Conservation (phyloP, 768 basidiomycete species). For the Pholiota molesta region DNA sequence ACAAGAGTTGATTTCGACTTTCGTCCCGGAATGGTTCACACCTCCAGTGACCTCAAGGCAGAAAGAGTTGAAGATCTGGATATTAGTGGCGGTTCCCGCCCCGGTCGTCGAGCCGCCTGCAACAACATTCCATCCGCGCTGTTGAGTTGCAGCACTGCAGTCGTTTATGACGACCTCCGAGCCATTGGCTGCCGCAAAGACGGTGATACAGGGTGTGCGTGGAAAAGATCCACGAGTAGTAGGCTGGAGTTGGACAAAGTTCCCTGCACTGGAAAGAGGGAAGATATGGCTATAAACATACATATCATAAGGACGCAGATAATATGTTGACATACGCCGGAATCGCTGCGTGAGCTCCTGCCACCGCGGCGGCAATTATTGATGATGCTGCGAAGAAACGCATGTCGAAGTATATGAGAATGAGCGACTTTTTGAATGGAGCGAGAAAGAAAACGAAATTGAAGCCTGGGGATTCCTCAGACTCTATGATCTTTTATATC, state of each 20-base stretch:
- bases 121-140: constrained; percentile 3
- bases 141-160: neutral
- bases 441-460: too few species aligned
- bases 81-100: neutral
- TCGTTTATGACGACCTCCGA: constrained; percentile 2
- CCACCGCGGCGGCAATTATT: too few species aligned
- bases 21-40: neutral
- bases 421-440: too few species aligned
- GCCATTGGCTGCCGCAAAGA: neutral
- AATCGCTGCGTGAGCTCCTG: too few species aligned
- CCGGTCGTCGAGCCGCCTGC: constrained; percentile 6
- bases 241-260: constrained; percentile 1
- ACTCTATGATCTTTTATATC: too few species aligned
- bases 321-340: too few species aligned
- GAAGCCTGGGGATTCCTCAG: too few species aligned
- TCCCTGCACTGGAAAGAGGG: neutral
- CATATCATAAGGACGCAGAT: too few species aligned
- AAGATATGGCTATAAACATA: too few species aligned
- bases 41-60: constrained; percentile 4
- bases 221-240: neutral
- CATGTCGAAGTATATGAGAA: too few species aligned
- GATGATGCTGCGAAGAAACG: too few species aligned
- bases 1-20: constrained; percentile 6
- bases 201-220: constrained; percentile 3
- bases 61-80: constrained; percentile 2